Base-by-base conservation (phyloP, 2,329 filamentous ascomycete genomes). In the Calonectria montana region DNA sequence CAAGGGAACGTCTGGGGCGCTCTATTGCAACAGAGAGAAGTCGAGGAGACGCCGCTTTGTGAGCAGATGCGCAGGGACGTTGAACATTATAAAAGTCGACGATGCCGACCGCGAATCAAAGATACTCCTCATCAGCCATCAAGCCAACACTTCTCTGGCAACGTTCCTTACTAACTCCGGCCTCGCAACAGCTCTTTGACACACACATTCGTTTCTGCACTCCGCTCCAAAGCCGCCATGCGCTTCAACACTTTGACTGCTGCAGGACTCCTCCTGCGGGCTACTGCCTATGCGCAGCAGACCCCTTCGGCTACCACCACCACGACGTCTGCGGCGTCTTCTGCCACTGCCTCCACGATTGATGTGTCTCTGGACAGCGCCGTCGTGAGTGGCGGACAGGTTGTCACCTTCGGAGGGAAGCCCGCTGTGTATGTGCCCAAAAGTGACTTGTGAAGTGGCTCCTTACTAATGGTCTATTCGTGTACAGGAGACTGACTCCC, bases 251-350 rank as follows among this genome's bases (percentile, higher is more conserved):
- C 39, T 27, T 62, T 25, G 39, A 25, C 37, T 12, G 12, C 25
- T 21, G 53, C 53, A 59, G 53, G 53, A 39, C 15, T 59, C 21
- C 35, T 59, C 57, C 57, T 62, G 57, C 37, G 6, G 39, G 23
- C 35, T 8, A 12, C 12, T 62, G 57, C 57, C 23, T 62, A 21
- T 41, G 57, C 57, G 9, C 57, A 61, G n/a, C 13, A 43, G 7
- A 39, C 53, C 15, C 31, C 53, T 23, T 13, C 21, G 2, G 57
- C 57, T 13, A 31, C 25, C 25, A 12, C 23, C 23, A 15, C 23
- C 6, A 50, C 23, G 23, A 13, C 25, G 15, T 31, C 29, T 9
- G 29, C 31, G 1, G 9, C 31, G 9, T 35, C 31, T 1, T 7
- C 31, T 35, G 8, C 31, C 31, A 35, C 31, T 35, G 31, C 31